Evolutionary conservation across 176 grass and related monocot genomes (phyloP).

Genomic region (Oryza brachyantha): DNA sequence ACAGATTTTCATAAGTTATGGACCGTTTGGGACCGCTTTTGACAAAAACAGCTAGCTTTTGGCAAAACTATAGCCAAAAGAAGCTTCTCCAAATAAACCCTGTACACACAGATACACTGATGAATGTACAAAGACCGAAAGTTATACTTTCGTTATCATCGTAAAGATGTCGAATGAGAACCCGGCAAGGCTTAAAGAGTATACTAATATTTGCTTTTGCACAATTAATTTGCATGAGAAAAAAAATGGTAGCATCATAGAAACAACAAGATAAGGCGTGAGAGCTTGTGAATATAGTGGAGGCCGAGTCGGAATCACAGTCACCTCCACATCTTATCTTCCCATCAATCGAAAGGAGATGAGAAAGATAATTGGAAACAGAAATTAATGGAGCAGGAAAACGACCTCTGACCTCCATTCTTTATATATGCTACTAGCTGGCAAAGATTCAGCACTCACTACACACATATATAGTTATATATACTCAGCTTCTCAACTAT

Average conservation of each 20-base stretch:
- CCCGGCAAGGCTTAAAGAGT: too few relatives aligned
- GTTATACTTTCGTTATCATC: too few relatives aligned
- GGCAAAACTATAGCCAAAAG: too few relatives aligned
- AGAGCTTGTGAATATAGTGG: neutral
- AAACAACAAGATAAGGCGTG: neutral
- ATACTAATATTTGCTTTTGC: neutral
- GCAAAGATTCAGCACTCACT: conserved; percentile 4
- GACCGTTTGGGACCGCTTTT: too few relatives aligned
- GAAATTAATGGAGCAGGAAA: conserved; percentile 10
- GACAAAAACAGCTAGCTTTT: too few relatives aligned
- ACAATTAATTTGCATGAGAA: neutral
- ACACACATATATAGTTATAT: too few relatives aligned
- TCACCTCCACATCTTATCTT: conserved; percentile 13
- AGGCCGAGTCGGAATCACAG: neutral
- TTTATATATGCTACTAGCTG: conserved; percentile 29
- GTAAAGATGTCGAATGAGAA: too few relatives aligned
- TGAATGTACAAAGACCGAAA: too few relatives aligned
- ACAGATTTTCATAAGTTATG: too few relatives aligned
- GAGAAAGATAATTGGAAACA: neutral
- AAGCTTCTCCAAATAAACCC: too few relatives aligned
- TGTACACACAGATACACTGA: too few relatives aligned
- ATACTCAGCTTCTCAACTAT: neutral
- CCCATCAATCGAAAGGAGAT: conserved; percentile 27
- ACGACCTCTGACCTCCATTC: conserved; percentile 25
- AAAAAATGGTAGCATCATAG: too few relatives aligned